A percentile compares a stretch with the other conserved stretches of the same genome.
phyloP scores from a whole-genome alignment of 176 grass and related monocot species.

The Phyllostachys edulis region DNA sequence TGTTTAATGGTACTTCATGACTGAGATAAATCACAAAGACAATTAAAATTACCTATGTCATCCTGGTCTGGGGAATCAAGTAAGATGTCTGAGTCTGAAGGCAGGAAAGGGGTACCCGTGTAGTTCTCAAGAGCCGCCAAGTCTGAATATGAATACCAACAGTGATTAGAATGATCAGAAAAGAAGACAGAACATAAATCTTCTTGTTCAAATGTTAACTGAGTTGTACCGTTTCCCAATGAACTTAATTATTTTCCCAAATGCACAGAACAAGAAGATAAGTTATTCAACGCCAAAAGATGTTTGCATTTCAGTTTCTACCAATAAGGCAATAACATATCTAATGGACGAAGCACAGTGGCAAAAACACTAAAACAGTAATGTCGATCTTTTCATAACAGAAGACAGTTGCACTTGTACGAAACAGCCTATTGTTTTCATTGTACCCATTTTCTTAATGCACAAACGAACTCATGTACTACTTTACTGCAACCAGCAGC shows the following conservation, averaged over 20 bases:
- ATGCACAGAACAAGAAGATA: not conserved
- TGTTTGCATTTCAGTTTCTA: not conserved
- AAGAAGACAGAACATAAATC: not conserved
- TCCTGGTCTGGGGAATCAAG: constrained; percentile 77
- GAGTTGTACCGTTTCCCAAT: not conserved
- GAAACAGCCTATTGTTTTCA: not conserved
- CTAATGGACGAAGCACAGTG: no score
- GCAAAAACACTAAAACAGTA: not conserved
- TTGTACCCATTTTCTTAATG: not conserved
- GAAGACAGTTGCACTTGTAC: not conserved
- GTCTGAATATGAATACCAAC: constrained; percentile 36
- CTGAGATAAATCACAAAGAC: not conserved
- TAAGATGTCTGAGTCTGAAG: constrained; percentile 70
- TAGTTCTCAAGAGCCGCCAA: constrained; percentile 67
- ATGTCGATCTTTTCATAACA: not conserved
- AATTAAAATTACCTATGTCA: constrained; percentile 65
- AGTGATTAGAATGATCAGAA: not conserved
- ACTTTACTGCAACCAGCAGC: not conserved
- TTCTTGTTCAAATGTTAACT: not conserved
- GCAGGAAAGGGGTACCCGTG: constrained; percentile 65
- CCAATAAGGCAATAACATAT: not conserved
- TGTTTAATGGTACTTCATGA: not conserved
- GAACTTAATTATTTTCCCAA: not conserved
- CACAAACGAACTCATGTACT: not conserved
- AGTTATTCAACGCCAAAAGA: not conserved